A percentile compares a stretch with the other conserved stretches of the same genome.
Conservation (phyloP, 208 protist genomes). For the Leishmania arabica region DNA sequence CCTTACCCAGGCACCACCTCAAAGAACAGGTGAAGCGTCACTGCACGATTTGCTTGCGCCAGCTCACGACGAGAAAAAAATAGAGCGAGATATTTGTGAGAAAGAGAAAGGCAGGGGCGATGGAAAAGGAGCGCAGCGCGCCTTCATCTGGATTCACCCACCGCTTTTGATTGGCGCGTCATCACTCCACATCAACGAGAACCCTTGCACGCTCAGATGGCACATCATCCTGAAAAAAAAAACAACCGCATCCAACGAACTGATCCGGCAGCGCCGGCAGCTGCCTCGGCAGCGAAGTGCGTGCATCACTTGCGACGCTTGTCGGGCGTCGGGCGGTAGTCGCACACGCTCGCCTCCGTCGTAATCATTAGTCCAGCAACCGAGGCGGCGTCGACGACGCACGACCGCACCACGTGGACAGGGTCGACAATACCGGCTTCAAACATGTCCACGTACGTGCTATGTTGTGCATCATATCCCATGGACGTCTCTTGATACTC, state of each 20-base stretch:
- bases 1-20: neutral
- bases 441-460: conserved; percentile 98
- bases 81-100: neutral
- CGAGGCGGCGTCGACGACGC: conserved; percentile 96
- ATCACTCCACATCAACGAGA: neutral
- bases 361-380: conserved; percentile 99
- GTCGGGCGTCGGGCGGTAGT: conserved; percentile 48
- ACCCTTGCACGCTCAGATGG: neutral
- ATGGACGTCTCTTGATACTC: conserved; percentile 84
- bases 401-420: conserved; percentile 98
- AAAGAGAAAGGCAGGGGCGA: neutral
- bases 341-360: conserved; percentile 97
- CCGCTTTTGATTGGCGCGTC: neutral
- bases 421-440: conserved; percentile 99
- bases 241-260: neutral
- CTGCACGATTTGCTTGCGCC: neutral
- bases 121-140: neutral
- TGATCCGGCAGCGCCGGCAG: neutral
- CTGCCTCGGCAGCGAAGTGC: neutral
- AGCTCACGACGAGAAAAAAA: neutral
- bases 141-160: neutral
- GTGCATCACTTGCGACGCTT: conserved; percentile 22
- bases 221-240: neutral
- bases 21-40: neutral
- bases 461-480: conserved; percentile 97